A percentile compares a stretch with the other conserved stretches of the same genome.
Evolutionary conservation across 306 rosid species (phyloP).

Genomic region (Vicia villosa): DNA sequence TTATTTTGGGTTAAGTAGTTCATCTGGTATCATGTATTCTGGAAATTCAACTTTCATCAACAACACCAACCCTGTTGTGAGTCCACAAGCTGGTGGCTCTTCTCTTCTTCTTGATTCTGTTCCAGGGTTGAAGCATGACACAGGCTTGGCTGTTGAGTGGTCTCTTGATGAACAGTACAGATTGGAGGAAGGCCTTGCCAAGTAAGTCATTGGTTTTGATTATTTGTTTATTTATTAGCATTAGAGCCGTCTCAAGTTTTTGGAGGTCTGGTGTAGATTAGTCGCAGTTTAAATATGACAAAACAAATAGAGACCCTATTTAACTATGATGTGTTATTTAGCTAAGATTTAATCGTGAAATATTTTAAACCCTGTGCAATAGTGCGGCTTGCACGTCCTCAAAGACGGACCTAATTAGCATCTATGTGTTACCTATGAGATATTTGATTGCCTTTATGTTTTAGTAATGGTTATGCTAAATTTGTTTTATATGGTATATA

Average conservation of each 20-base stretch:
- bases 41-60: slow-evolving; percentile 59
- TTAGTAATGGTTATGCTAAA: not conserved
- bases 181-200: slow-evolving; percentile 81
- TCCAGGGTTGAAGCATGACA: slow-evolving; percentile 89
- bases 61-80: slow-evolving; percentile 55
- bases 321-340: too few relatives aligned
- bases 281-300: too few relatives aligned
- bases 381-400: too few relatives aligned
- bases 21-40: slow-evolving; percentile 64
- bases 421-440: not conserved
- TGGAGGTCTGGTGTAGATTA: too few relatives aligned
- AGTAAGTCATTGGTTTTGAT: slow-evolving; percentile 57
- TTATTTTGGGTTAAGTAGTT: slow-evolving; percentile 58
- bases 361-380: too few relatives aligned
- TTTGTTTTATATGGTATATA: slow-evolving; percentile 1
- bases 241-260: too few relatives aligned
- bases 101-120: slow-evolving; percentile 83
- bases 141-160: slow-evolving; percentile 97
- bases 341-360: too few relatives aligned
- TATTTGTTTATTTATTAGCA: not conserved
- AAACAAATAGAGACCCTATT: too few relatives aligned
- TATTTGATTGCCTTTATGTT: not conserved
- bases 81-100: slow-evolving; percentile 55
- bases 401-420: not conserved
- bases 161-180: slow-evolving; percentile 85